Base-by-base conservation (phyloP, 768 basidiomycete species). In the Lactifluus echinatus region DNA sequence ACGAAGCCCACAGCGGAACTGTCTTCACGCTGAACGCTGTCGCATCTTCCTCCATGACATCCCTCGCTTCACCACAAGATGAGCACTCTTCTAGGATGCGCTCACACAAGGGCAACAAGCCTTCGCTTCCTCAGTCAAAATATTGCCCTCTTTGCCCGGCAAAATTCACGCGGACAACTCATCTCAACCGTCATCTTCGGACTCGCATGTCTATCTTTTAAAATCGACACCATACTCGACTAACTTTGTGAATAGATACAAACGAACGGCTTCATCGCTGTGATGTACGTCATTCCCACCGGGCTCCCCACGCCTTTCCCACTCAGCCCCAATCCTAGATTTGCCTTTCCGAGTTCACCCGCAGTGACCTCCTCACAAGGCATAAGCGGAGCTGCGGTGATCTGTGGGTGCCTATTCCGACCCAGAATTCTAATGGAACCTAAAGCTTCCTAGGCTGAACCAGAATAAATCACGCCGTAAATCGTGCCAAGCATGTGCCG, bases 321-420 rank as follows among this genome's bases (percentile, higher is more conserved):
- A 42, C 50, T 42, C 19, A 50, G 10, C 48, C 47, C 52, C 56
- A 21, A 61, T 60, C 45, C 15, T 64, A 84, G 83, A 75, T 75
- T 15, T 84, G 83, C 68, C 72, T 76, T 39, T 77, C 83, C n/a
- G 79, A 83, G 65, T 85, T 85, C 58, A 84, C 83, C 28, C 75
- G 83, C 60, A 84, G 82, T 49, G 83, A 85, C 66, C 67, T 85
- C 36, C 73, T 85, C 50, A 82, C 82, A 26, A 75, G 83, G 64
- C 83, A 85, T 67, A 82, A 82, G 68, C 75, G 81, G 59, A 83
- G 78, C 46, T 85, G 83, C 55, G 81, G 81, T 34, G 82, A 83
- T 65, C 73, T 73, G 81, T 83, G 68, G 52, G 80, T 75, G 55
- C 59, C 15, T 57, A 26, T 57, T 29, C 8, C 0, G 17, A 24